Percentiles rank a stretch among this genome's conserved stretches.
phyloP scores from a whole-genome alignment of 179 eudicot genomes.

The Sideroxylon spinosum region DNA sequence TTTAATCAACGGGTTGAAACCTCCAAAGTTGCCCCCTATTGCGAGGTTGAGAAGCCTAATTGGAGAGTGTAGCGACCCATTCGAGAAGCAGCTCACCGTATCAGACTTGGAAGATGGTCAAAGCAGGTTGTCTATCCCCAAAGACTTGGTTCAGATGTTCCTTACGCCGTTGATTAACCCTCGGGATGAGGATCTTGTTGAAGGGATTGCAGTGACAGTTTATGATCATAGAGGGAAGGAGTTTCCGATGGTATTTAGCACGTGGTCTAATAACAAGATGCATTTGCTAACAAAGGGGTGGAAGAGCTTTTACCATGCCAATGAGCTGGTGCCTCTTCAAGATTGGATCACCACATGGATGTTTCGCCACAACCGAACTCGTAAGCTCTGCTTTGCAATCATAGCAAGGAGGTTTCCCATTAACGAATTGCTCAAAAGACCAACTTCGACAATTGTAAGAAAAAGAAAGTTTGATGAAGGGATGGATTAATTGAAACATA shows the following conservation, averaged over 20 bases:
- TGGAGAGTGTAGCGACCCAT: constrained; percentile 17
- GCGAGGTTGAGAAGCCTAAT: background rate
- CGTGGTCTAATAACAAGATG: background rate
- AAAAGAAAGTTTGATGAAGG: background rate
- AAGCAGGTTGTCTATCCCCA: constrained; percentile 2
- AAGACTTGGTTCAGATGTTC: background rate
- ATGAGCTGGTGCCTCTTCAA: background rate
- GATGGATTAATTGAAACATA: background rate
- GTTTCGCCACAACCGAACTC: background rate
- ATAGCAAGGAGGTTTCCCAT: constrained; percentile 13
- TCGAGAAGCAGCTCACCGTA: constrained; percentile 15
- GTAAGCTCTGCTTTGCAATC: constrained; percentile 13
- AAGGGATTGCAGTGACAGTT: background rate
- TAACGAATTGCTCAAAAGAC: background rate
- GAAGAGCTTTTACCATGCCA: background rate
- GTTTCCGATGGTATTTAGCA: constrained; percentile 12
- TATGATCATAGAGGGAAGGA: constrained; percentile 14
- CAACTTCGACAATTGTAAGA: too few species aligned
- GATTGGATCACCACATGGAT: constrained; percentile 22
- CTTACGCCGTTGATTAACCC: constrained; percentile 8
- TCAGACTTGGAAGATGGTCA: background rate
- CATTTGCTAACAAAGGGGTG: constrained; percentile 16
- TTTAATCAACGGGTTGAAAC: constrained; percentile 8
- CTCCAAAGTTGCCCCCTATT: constrained; percentile 7
- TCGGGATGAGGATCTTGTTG: background rate